Conservation (phyloP, 176 grass and related monocot species). For the Thalia dealbata region DNA sequence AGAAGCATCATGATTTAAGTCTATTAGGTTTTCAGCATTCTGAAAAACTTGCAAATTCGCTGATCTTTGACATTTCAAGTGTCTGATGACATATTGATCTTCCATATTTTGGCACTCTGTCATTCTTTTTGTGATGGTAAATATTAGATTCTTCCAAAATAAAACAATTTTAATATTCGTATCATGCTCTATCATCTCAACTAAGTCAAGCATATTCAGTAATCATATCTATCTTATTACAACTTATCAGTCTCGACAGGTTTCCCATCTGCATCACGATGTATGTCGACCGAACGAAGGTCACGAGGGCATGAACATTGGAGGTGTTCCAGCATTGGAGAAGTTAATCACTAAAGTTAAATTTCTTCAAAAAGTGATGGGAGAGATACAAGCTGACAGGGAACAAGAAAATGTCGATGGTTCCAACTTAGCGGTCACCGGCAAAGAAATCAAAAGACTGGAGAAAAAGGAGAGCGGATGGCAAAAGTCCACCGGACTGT, state of each 20-base stretch:
- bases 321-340: slow-evolving; percentile 34
- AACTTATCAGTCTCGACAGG: slow-evolving; percentile 21
- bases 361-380: slow-evolving; percentile 40
- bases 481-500: slow-evolving; percentile 18
- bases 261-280: slow-evolving; percentile 14
- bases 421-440: slow-evolving; percentile 23
- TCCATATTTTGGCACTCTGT: not conserved
- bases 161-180: not conserved
- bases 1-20: not conserved
- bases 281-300: not conserved
- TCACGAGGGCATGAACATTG: not conserved
- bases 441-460: slow-evolving; percentile 29
- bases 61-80: not conserved
- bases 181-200: not conserved
- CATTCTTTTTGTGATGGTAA: not conserved
- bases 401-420: slow-evolving; percentile 34
- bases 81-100: not conserved
- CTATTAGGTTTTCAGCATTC: not conserved
- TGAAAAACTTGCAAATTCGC: not conserved
- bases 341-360: slow-evolving; percentile 49
- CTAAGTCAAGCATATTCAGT: not conserved
- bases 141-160: not conserved
- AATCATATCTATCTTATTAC: not conserved
- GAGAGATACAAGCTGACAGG: slow-evolving; percentile 23
- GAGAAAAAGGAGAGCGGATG: slow-evolving; percentile 19